Conservation (phyloP, 2,329 filamentous ascomycete species). For the Didymella keratinophila region DNA sequence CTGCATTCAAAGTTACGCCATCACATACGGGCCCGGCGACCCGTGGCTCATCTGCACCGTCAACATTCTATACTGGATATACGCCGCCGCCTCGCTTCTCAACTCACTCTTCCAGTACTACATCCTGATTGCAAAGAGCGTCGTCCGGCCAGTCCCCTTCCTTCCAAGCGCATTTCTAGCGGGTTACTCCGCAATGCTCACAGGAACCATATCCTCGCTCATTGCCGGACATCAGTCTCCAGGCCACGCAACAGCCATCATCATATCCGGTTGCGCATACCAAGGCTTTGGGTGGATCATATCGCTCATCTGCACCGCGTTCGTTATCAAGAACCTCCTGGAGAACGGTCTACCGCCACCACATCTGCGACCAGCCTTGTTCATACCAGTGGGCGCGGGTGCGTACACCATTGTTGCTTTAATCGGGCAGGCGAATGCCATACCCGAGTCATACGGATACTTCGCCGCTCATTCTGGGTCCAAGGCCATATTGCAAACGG, state of each 20-base stretch:
- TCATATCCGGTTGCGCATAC: constrained; percentile 70
- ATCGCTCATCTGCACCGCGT: constrained; percentile 71
- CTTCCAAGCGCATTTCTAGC: constrained; percentile 76
- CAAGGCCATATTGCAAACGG: constrained; percentile 47
- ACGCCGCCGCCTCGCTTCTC: constrained; percentile 46
- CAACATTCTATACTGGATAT: constrained; percentile 53
- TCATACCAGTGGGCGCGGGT: constrained; percentile 75
- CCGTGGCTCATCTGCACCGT: constrained; percentile 48
- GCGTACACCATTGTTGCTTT: constrained; percentile 75
- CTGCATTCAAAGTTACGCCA: constrained; percentile 45
- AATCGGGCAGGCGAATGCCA: constrained; percentile 68
- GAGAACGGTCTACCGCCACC: constrained; percentile 66
- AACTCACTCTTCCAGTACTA: constrained; percentile 61
- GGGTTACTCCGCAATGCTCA: constrained; percentile 73
- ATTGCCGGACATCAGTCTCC: constrained; percentile 67
- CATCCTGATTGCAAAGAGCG: constrained; percentile 66
- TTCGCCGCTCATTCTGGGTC: constrained; percentile 31
- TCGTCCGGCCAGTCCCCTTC: constrained; percentile 67
- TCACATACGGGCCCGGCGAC: constrained; percentile 41
- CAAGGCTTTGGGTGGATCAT: constrained; percentile 74
- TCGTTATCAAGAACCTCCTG: constrained; percentile 72
- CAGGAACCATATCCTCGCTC: constrained; percentile 71
- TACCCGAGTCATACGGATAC: constrained; percentile 49
- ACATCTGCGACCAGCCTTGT: constrained; percentile 71
- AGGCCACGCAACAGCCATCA: constrained; percentile 63